Conservation (phyloP, 1,139 yeast species). For the Groenewaldozyma sp. region DNA sequence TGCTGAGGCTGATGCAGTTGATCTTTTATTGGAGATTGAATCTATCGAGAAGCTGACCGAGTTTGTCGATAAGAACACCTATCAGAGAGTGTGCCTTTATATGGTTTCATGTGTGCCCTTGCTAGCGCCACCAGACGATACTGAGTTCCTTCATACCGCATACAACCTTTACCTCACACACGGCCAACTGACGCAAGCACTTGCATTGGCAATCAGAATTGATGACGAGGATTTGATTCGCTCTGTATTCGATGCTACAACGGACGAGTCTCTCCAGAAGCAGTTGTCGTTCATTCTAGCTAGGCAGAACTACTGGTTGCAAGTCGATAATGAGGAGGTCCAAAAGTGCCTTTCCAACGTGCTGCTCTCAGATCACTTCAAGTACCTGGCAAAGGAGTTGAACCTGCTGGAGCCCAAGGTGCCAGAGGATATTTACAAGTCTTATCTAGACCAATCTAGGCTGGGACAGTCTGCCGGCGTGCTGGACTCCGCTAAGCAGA, state of each 20-base stretch:
- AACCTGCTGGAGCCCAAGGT: constrained; percentile 82
- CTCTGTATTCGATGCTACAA: constrained; percentile 67
- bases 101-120: constrained; percentile 94
- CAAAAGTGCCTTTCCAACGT: constrained; percentile 82
- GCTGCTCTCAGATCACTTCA: constrained; percentile 68
- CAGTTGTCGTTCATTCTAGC: constrained; percentile 89
- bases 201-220: constrained; percentile 78
- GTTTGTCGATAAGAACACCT: constrained; percentile 79
- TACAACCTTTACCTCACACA: constrained; percentile 73
- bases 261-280: constrained; percentile 66
- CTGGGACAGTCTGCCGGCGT: constrained; percentile 52
- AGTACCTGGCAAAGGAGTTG: constrained; percentile 74
- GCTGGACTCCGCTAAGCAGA: constrained; percentile 92
- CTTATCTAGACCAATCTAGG: constrained; percentile 69
- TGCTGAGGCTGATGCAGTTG: constrained; percentile 98
- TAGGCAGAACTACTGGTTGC: constrained; percentile 75
- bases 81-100: constrained; percentile 82
- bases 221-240: constrained; percentile 73
- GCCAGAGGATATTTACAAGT: constrained; percentile 91
- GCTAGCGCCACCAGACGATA: constrained; percentile 91
- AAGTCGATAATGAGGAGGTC: constrained; percentile 61
- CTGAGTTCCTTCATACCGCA: constrained; percentile 83
- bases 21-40: constrained; percentile 81
- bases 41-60: constrained; percentile 72
- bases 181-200: constrained; percentile 79